These are phyloP conservation scores for Yamadazyma buinensis DNA, from an alignment of 1,139 yeast genomes.

Conservation along the genomic window DNA sequence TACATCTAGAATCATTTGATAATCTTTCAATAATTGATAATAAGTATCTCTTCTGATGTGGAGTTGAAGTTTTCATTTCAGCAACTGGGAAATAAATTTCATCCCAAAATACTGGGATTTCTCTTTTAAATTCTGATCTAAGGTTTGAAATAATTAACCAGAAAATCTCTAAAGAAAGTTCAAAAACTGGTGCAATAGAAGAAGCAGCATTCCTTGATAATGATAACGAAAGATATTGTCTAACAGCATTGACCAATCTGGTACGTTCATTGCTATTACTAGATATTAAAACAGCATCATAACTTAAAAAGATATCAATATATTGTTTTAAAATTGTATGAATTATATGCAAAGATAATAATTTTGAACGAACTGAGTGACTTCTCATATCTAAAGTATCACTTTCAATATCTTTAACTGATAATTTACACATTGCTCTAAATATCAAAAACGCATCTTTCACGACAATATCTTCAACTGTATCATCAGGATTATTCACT, in stretches of 20 bases:
- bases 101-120: slow-evolving; percentile 88
- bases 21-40: slow-evolving; percentile 73
- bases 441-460: slow-evolving; percentile 92
- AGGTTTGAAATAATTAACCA: slow-evolving; percentile 84
- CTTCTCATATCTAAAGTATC: slow-evolving; percentile 81
- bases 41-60: slow-evolving; percentile 88
- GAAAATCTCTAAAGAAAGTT: slow-evolving; percentile 85
- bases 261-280: slow-evolving; percentile 54
- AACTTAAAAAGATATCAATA: slow-evolving; percentile 74
- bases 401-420: slow-evolving; percentile 73
- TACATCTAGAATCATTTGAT: slow-evolving; percentile 83
- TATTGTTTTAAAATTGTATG: slow-evolving; percentile 85
- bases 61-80: slow-evolving; percentile 85
- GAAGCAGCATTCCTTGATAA: slow-evolving; percentile 92
- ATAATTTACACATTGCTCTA: slow-evolving; percentile 90
- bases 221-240: slow-evolving; percentile 79
- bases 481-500: slow-evolving; percentile 38
- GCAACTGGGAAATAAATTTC: slow-evolving; percentile 94
- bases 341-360: slow-evolving; percentile 81
- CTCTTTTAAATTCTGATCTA: slow-evolving; percentile 84
- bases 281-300: slow-evolving; percentile 56
- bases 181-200: slow-evolving; percentile 87
- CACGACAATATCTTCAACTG: slow-evolving; percentile 62
- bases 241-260: slow-evolving; percentile 70
- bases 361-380: slow-evolving; percentile 86